Base-by-base conservation (phyloP, 1,139 yeast genomes). In the Tardiomyces depauwii region DNA sequence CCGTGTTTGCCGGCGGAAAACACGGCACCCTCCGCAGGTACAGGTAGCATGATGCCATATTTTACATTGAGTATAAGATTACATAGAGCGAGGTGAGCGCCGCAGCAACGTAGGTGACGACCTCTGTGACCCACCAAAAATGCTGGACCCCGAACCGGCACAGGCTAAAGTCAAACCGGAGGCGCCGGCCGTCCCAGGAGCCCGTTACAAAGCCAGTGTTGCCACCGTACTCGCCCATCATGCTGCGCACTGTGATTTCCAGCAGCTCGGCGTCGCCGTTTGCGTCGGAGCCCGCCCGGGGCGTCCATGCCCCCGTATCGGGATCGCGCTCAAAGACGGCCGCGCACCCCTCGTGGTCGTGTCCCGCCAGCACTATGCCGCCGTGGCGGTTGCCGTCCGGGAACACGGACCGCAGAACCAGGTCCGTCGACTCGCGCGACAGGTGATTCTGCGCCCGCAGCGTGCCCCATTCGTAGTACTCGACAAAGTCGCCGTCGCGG, bases 181-280 rank as follows among this genome's bases (percentile, higher is more conserved):
- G 54, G 1, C 63, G 52, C 1, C 51, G 51, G 10, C 61, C 51
- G 41, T 73, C 64, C 60, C 74, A 82, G 46, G 70, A 75, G 2
- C 95, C 96, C 0, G 88, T 80, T 52, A 91, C 66, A 18, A 91
- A 65, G 0, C 96, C 98, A 1, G 91, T 77, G 57, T 84, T 86
- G 2, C 98, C 98, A 46, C 82, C 84, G 58, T 72, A 91, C 60
- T 89, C 96, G 12, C 97, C 98, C 98, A 91, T 91, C 81, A 89
- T 84, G 33, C 96, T 78, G 48, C 88, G 71, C 12, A 91, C 96
- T 0, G 95, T 93, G 44, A 85, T 69, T 63, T 91, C 98, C 45
- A 81, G 71, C 12, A 89, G 67, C 21, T 73, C 67, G 19, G 64
- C 6, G n/a, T 16, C 39, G 13, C 19, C 19, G 7, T 18, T 41